phyloP scores from a whole-genome alignment of 768 basidiomycete genomes.

The Lentinula raphanica region DNA sequence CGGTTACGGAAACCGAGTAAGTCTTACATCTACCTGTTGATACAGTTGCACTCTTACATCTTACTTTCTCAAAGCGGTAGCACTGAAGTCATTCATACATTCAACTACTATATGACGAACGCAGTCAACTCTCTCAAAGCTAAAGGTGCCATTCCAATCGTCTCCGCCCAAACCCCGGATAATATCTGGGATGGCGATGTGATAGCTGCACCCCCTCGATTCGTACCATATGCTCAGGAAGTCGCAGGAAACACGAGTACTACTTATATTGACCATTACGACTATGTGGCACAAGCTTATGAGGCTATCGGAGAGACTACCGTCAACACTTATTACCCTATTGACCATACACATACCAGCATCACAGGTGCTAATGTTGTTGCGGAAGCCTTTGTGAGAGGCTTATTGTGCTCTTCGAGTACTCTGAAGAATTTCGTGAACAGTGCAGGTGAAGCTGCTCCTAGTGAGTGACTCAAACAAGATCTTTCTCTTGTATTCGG shows the following conservation, averaged over 20 bases:
- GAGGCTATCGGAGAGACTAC: slow-evolving; percentile 31
- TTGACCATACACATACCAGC: slow-evolving; percentile 43
- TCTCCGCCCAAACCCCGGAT: slow-evolving; percentile 43
- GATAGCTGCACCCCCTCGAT: slow-evolving; percentile 34
- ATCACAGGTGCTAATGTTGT: slow-evolving; percentile 41
- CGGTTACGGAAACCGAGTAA: slow-evolving; percentile 31
- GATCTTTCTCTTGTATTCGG: no score
- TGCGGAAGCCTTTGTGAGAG: slow-evolving; percentile 43
- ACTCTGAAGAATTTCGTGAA: slow-evolving; percentile 30
- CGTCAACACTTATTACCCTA: slow-evolving; percentile 34
- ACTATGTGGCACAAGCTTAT: slow-evolving; percentile 37
- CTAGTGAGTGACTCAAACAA: slow-evolving; percentile 30
- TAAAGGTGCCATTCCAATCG: slow-evolving; percentile 43
- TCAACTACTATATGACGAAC: slow-evolving; percentile 39
- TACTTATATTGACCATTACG: slow-evolving; percentile 42
- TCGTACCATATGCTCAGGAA: slow-evolving; percentile 39
- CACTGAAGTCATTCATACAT: slow-evolving; percentile 36
- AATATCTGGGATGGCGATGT: slow-evolving; percentile 35
- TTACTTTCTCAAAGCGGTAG: slow-evolving; percentile 24
- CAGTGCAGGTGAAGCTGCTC: slow-evolving; percentile 30
- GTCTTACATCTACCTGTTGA: slow-evolving; percentile 4
- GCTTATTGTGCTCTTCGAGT: slow-evolving; percentile 34
- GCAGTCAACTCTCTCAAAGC: slow-evolving; percentile 35
- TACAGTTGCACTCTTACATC: not conserved
- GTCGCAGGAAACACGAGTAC: slow-evolving; percentile 31